Percentiles rank a stretch among this genome's conserved stretches.
Evolutionary conservation across 169 alveolate genomes (phyloP).

Genomic region (Plasmodium knowlesi): DNA sequence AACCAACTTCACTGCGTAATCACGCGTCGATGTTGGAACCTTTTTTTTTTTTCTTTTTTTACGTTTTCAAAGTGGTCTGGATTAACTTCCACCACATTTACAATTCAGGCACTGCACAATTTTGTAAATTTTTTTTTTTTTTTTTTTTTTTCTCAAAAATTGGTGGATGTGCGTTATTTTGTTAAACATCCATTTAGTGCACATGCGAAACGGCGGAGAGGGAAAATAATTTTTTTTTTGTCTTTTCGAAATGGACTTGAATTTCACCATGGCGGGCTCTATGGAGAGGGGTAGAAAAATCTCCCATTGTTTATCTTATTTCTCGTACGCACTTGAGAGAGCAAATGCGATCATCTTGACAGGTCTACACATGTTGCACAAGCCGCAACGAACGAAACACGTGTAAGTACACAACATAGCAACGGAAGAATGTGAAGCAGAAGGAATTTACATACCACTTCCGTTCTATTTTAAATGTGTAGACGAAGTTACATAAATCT

Average conservation of each 20-base stretch:
- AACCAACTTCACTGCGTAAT: not conserved
- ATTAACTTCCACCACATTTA: not conserved
- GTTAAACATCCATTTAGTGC: not conserved
- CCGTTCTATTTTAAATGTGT: not conserved
- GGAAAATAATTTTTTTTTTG: not conserved
- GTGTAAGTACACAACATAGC: not conserved
- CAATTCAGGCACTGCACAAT: not conserved
- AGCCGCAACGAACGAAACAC: not conserved
- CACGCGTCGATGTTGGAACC: not conserved
- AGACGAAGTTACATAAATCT: not conserved
- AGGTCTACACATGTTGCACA: not conserved
- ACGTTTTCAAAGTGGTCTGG: not conserved
- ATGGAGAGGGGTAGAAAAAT: not conserved
- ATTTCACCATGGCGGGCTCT: not conserved
- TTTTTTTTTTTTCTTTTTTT: not conserved
- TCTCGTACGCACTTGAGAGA: not conserved
- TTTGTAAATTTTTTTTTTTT: not conserved
- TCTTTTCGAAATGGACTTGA: not conserved
- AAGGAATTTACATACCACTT: not conserved
- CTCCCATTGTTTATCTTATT: not conserved
- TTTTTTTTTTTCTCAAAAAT: not conserved
- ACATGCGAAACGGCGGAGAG: not conserved
- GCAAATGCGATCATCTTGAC: no score
- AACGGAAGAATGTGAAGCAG: not conserved
- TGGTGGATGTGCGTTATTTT: not conserved